phyloP scores from a whole-genome alignment of 2,329 filamentous ascomycete species.

The Neurospora sp. region DNA sequence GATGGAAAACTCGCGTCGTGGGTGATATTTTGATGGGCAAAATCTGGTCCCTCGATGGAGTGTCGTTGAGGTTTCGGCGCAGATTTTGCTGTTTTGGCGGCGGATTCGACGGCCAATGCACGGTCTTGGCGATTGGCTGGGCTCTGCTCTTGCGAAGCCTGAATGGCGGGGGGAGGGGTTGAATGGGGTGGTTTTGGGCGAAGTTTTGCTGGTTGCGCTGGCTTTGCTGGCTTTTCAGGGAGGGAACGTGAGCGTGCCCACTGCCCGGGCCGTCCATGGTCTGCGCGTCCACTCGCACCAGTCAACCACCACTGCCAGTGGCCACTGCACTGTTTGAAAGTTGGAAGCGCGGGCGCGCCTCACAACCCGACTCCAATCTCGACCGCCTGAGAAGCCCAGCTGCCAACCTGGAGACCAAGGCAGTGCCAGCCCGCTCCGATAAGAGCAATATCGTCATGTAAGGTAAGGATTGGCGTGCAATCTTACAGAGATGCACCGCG shows the following conservation, averaged over 20 bases:
- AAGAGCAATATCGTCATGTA: neutral
- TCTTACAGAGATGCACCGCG: neutral
- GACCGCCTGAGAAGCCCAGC: neutral
- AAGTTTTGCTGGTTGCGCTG: neutral
- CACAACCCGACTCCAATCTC: neutral
- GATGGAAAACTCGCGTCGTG: slow-evolving; percentile 43
- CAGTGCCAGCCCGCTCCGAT: neutral
- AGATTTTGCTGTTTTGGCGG: slow-evolving; percentile 37
- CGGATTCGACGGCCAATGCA: slow-evolving; percentile 12
- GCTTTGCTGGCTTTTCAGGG: neutral
- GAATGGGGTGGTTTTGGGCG: neutral
- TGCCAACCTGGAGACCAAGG: neutral
- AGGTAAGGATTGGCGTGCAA: neutral
- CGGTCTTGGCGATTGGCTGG: slow-evolving; percentile 15
- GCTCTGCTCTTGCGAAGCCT: slow-evolving; percentile 4
- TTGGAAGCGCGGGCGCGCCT: neutral
- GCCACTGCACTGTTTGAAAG: neutral
- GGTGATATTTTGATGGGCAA: slow-evolving; percentile 46
- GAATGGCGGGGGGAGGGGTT: slow-evolving; percentile 6
- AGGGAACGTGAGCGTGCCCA: neutral
- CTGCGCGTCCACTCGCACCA: neutral
- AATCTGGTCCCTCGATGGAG: slow-evolving; percentile 37
- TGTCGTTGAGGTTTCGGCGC: slow-evolving; percentile 49
- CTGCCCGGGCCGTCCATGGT: neutral
- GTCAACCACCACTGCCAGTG: neutral